Conservation (phyloP, 2,329 filamentous ascomycete species). For the Pseudogymnoascus sp. region DNA sequence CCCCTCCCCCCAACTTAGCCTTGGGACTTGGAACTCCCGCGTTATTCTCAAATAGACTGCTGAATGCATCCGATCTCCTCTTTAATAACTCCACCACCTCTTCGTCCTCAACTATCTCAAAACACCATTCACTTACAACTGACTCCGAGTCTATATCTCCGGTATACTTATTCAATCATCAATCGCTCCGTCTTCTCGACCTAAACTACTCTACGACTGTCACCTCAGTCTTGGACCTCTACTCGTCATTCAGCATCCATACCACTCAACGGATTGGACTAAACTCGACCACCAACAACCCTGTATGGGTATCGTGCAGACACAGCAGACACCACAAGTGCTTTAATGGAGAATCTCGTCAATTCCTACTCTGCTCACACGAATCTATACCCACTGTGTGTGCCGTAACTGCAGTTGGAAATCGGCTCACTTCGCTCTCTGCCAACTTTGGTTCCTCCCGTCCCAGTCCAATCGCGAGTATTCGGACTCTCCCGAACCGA, state of each 20-base stretch:
- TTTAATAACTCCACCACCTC: background rate
- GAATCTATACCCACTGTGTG: background rate
- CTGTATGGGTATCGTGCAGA: background rate
- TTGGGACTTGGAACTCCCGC: background rate
- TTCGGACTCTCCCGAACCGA: background rate
- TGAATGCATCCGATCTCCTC: background rate
- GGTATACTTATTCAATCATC: background rate
- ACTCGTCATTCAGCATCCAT: background rate
- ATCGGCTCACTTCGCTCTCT: background rate
- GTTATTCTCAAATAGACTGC: conserved; percentile 2
- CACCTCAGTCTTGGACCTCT: background rate
- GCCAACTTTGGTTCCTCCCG: conserved; percentile 1
- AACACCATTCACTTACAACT: background rate
- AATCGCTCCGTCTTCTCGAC: background rate
- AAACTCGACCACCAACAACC: background rate
- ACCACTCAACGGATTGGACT: background rate
- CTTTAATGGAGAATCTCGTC: conserved; percentile 2
- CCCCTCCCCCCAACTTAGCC: background rate
- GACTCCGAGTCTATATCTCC: background rate
- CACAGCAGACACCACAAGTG: background rate
- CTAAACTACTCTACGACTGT: background rate
- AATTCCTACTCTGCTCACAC: background rate
- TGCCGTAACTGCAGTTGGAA: background rate
- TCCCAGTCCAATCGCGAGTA: background rate
- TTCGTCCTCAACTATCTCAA: background rate